Percentiles rank a stretch among this genome's conserved stretches.
These are phyloP conservation scores for Fusarium nelsonii DNA, from an alignment of 2,329 filamentous ascomycete species.

Conservation along the genomic window DNA sequence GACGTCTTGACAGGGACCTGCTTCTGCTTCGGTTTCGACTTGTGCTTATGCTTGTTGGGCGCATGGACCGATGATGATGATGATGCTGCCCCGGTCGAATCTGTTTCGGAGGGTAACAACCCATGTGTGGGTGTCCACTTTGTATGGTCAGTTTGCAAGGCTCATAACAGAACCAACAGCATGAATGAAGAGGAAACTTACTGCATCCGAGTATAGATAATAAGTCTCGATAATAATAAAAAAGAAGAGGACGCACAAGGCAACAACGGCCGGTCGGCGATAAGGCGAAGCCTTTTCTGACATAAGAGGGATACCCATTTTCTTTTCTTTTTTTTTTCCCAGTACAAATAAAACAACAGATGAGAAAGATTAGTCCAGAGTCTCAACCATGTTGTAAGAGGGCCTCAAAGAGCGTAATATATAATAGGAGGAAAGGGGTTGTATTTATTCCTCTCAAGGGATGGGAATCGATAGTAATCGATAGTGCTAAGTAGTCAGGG, in stretches of 20 bases:
- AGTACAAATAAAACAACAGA: not conserved
- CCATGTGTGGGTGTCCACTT: conserved; percentile 32
- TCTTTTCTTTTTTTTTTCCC: not conserved
- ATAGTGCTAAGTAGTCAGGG: conserved; percentile 16
- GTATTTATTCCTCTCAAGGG: conserved; percentile 16
- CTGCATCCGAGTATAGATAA: conserved; percentile 23
- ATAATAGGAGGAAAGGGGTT: conserved; percentile 9
- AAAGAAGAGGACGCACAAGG: conserved; percentile 14
- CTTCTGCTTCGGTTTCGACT: not conserved
- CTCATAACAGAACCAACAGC: not conserved
- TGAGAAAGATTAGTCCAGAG: not conserved
- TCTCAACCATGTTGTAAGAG: conserved; percentile 4
- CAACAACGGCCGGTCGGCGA: conserved; percentile 17
- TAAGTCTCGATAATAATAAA: conserved; percentile 31
- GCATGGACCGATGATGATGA: conserved; percentile 1
- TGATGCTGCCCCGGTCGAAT: conserved; percentile 22
- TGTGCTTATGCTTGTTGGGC: conserved; percentile 5
- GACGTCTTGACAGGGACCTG: conserved; percentile 41
- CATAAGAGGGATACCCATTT: conserved; percentile 22
- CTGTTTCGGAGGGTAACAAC: conserved; percentile 10
- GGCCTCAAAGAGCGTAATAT: conserved; percentile 9
- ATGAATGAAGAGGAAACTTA: not conserved
- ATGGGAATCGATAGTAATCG: conserved; percentile 16
- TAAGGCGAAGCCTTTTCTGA: conserved; percentile 18
- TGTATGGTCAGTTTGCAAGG: not conserved